These are phyloP conservation scores for Apophysomyces elegans DNA, from an alignment of 371 early-diverging fungal species.

Conservation along the genomic window DNA sequence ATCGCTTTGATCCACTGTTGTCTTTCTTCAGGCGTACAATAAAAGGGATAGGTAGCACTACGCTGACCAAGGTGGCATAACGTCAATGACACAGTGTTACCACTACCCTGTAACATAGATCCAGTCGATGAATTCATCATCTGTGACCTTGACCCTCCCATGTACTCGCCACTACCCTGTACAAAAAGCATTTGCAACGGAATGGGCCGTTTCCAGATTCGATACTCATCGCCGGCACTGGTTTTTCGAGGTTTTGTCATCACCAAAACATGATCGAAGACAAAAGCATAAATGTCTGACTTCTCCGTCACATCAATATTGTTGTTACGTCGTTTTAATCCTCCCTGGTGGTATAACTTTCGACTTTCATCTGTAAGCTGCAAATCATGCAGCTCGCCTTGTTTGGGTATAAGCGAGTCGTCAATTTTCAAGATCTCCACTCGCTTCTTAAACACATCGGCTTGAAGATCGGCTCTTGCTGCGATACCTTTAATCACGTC, in stretches of 20 bases:
- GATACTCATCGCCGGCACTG: slow-evolving; percentile 59
- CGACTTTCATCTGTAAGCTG: slow-evolving; percentile 74
- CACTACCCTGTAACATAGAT: slow-evolving; percentile 10
- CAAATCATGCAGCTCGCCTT: slow-evolving; percentile 66
- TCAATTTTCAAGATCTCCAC: slow-evolving; percentile 39
- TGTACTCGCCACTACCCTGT: slow-evolving; percentile 30
- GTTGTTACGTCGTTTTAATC: slow-evolving; percentile 70
- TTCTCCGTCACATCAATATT: slow-evolving; percentile 70
- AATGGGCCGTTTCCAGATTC: slow-evolving; percentile 70
- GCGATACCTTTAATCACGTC: slow-evolving; percentile 53
- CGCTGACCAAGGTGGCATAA: slow-evolving; percentile 50
- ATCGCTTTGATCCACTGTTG: slow-evolving; percentile 85
- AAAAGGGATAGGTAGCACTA: slow-evolving; percentile 43
- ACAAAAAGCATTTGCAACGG: slow-evolving; percentile 64
- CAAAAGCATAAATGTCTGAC: slow-evolving; percentile 75
- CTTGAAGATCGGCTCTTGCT: slow-evolving; percentile 39
- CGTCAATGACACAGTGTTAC: slow-evolving; percentile 25
- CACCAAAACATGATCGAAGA: slow-evolving; percentile 89
- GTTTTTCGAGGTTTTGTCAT: slow-evolving; percentile 72
- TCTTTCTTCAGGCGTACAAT: slow-evolving; percentile 74
- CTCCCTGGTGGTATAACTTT: slow-evolving; percentile 77
- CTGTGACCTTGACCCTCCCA: slow-evolving; percentile 13
- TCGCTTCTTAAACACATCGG: slow-evolving; percentile 32
- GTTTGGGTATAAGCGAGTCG: slow-evolving; percentile 52
- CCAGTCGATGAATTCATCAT: slow-evolving; percentile 12